A percentile compares a stretch with the other conserved stretches of the same genome.
Conservation (phyloP, 495 filamentous ascomycete genomes). For the Xylaria sp. region DNA sequence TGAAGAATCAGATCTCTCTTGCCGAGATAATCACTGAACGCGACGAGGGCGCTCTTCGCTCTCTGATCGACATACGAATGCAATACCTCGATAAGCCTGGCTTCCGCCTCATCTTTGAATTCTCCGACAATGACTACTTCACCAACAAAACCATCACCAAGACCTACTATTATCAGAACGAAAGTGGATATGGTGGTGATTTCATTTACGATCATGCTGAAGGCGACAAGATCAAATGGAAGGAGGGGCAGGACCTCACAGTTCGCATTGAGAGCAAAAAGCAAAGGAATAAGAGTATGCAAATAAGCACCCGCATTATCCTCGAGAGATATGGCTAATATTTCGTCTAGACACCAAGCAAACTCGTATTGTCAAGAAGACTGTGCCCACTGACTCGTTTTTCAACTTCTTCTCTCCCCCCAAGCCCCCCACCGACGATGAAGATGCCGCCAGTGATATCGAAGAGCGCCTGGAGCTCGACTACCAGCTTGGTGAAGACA, state of each 20-base stretch:
- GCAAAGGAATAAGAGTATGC: constrained; percentile 98
- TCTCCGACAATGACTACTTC: constrained; percentile 93
- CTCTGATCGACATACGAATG: constrained; percentile 95
- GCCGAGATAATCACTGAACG: constrained; percentile 98
- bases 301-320: background rate
- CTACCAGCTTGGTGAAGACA: constrained; percentile 98
- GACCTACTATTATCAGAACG: constrained; percentile 99
- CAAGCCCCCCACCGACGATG: constrained; percentile 78
- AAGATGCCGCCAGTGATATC: constrained; percentile 86
- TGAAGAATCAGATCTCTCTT: constrained; percentile 98
- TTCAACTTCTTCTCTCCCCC: constrained; percentile 99
- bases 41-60: constrained; percentile 90
- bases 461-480: constrained; percentile 98
- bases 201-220: constrained; percentile 99
- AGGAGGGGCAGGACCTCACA: constrained; percentile 88
- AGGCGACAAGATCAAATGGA: constrained; percentile 98
- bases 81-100: constrained; percentile 98
- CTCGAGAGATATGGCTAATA: constrained; percentile 39
- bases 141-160: constrained; percentile 96
- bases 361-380: constrained; percentile 98
- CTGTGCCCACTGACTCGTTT: constrained; percentile 97
- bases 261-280: constrained; percentile 97
- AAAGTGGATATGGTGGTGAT: constrained; percentile 96
- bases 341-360: constrained; percentile 88
- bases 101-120: constrained; percentile 98